Conservation (phyloP, 805 yeast genomes). For the Candida sonorensis region DNA sequence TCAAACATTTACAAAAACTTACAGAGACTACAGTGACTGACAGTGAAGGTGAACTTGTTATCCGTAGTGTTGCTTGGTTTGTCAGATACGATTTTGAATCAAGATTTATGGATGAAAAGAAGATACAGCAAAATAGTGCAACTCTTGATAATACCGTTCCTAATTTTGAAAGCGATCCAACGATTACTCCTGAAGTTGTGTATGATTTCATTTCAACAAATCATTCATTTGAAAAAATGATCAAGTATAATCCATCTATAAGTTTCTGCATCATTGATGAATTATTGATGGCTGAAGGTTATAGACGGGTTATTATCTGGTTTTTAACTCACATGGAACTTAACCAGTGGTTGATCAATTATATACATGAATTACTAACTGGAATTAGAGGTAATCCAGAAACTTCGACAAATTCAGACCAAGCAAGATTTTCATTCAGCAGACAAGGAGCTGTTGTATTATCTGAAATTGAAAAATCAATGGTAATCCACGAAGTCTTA, state of each 20-base stretch:
- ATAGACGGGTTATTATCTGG: slow-evolving; percentile 60
- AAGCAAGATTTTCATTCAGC: slow-evolving; percentile 35
- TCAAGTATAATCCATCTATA: slow-evolving; percentile 44
- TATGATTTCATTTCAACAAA: slow-evolving; percentile 39
- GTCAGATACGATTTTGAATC: slow-evolving; percentile 28
- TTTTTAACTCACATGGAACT: slow-evolving; percentile 56
- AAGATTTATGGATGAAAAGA: slow-evolving; percentile 12
- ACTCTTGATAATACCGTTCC: no score
- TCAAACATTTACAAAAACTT: slow-evolving; percentile 21
- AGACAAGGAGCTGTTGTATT: slow-evolving; percentile 49
- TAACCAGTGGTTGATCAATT: slow-evolving; percentile 50
- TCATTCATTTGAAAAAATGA: slow-evolving; percentile 40
- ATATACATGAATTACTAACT: slow-evolving; percentile 52
- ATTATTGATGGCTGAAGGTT: slow-evolving; percentile 61
- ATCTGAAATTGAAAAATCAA: slow-evolving; percentile 53
- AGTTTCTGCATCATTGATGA: slow-evolving; percentile 60
- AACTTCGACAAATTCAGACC: slow-evolving; percentile 2
- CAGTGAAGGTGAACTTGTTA: slow-evolving; percentile 31
- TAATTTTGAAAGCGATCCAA: slow-evolving; percentile 22
- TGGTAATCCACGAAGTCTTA: slow-evolving; percentile 66
- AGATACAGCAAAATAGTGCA: no score
- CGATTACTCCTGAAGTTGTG: slow-evolving; percentile 43
- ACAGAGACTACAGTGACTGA: slow-evolving; percentile 19
- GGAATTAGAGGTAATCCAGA: slow-evolving; percentile 44
- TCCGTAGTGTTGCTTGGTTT: slow-evolving; percentile 48